These are phyloP conservation scores for Penicillium maclennaniae DNA, from an alignment of 495 filamentous ascomycete genomes.

Conservation along the genomic window DNA sequence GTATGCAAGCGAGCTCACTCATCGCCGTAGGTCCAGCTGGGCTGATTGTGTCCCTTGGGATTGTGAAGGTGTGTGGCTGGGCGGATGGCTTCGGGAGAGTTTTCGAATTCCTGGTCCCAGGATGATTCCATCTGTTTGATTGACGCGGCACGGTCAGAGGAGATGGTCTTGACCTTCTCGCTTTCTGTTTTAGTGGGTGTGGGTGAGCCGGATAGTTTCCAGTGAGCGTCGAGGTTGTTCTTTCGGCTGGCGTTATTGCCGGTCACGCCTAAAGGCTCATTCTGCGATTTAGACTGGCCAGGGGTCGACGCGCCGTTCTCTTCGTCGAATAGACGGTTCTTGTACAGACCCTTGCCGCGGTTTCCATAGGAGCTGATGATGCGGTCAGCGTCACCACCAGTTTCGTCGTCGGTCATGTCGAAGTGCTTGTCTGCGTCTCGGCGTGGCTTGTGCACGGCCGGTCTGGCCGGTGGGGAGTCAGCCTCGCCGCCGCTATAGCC, in stretches of 20 bases:
- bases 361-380: constrained; percentile 50
- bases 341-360: constrained; percentile 67
- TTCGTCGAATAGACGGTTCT: constrained; percentile 63
- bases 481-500: constrained; percentile 65
- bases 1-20: constrained; percentile 5
- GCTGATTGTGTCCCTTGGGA: constrained; percentile 21
- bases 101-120: constrained; percentile 57
- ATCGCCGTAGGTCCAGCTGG: constrained; percentile 21
- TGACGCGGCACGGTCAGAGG: constrained; percentile 34
- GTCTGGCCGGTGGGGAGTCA: constrained; percentile 53
- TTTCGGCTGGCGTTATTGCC: constrained; percentile 62
- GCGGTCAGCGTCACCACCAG: constrained; percentile 23
- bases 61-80: constrained; percentile 18
- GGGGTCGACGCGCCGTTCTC: constrained; percentile 38
- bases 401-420: constrained; percentile 54
- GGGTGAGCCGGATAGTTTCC: constrained; percentile 62
- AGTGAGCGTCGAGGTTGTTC: constrained; percentile 73
- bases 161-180: constrained; percentile 53
- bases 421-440: constrained; percentile 80
- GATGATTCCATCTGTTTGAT: constrained; percentile 62
- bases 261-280: constrained; percentile 51
- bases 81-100: constrained; percentile 48
- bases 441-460: constrained; percentile 61
- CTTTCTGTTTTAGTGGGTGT: constrained; percentile 33
- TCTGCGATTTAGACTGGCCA: constrained; percentile 26